phyloP scores from a whole-genome alignment of 192 early-diverging fungal species.

The Lunasporangiospora selenospora region DNA sequence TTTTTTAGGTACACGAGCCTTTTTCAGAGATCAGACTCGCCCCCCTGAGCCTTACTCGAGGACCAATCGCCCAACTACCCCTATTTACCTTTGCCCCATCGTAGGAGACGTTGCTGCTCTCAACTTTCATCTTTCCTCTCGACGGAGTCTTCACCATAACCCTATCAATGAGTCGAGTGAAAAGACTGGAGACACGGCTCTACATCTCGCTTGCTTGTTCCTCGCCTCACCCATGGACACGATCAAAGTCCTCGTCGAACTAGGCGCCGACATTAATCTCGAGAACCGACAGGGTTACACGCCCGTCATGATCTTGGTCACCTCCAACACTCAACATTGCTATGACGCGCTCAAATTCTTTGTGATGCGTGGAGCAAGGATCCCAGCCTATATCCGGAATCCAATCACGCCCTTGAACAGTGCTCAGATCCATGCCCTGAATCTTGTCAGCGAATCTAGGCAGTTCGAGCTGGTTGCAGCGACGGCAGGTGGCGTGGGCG shows the following conservation, averaged over 20 bases:
- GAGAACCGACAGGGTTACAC: constrained; percentile 45
- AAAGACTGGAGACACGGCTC: constrained; percentile 37
- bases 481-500: too few species aligned
- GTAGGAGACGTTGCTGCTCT: constrained; percentile 37
- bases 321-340: constrained; percentile 42
- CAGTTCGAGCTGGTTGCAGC: background rate
- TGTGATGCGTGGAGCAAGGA: constrained; percentile 43
- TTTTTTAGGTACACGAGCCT: constrained; percentile 15
- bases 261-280: constrained; percentile 44
- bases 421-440: constrained; percentile 35
- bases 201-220: constrained; percentile 42
- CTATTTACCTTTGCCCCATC: constrained; percentile 41
- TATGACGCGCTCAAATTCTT: constrained; percentile 45
- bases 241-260: constrained; percentile 36
- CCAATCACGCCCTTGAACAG: constrained; percentile 41
- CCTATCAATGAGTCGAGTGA: constrained; percentile 44
- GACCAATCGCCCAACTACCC: constrained; percentile 32
- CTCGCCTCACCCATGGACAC: constrained; percentile 37
- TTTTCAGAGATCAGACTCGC: constrained; percentile 9
- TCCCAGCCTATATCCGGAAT: constrained; percentile 38
- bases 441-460: constrained; percentile 34
- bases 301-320: constrained; percentile 41
- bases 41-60: constrained; percentile 13
- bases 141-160: constrained; percentile 7
- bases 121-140: constrained; percentile 25